These are phyloP conservation scores for Pyricularia sp. DNA, from an alignment of 2,329 filamentous ascomycete genomes.

Conservation along the genomic window DNA sequence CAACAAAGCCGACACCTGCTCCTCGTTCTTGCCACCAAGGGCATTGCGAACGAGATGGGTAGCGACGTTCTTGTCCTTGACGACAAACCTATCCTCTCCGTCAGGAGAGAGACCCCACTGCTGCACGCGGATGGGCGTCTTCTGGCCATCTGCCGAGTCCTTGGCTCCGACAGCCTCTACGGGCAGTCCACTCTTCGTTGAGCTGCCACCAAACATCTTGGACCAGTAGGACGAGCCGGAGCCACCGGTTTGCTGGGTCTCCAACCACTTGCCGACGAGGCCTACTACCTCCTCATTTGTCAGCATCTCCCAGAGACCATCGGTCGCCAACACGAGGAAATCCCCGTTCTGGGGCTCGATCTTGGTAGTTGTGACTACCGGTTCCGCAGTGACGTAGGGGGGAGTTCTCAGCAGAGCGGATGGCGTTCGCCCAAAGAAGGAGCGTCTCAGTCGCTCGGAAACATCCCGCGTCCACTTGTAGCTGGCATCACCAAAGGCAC, in stretches of 20 bases:
- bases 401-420: slow-evolving; percentile 73
- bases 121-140: slow-evolving; percentile 72
- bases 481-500: slow-evolving; percentile 89
- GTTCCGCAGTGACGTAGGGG: slow-evolving; percentile 94
- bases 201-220: slow-evolving; percentile 39
- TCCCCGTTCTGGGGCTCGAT: slow-evolving; percentile 82
- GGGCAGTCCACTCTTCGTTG: slow-evolving; percentile 45
- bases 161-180: slow-evolving; percentile 49
- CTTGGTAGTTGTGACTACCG: slow-evolving; percentile 84
- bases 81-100: slow-evolving; percentile 71
- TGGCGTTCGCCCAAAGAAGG: slow-evolving; percentile 77
- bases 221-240: slow-evolving; percentile 51
- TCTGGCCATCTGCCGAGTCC: slow-evolving; percentile 52
- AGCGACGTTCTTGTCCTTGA: slow-evolving; percentile 90
- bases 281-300: slow-evolving; percentile 97
- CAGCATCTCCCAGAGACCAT: slow-evolving; percentile 98
- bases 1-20: slow-evolving; percentile 84
- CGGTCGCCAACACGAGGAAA: slow-evolving; percentile 91
- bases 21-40: slow-evolving; percentile 80
- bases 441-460: slow-evolving; percentile 65
- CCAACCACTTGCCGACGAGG: slow-evolving; percentile 92
- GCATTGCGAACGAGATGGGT: slow-evolving; percentile 94
- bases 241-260: slow-evolving; percentile 45
- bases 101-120: slow-evolving; percentile 78
- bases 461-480: slow-evolving; percentile 93